These are phyloP conservation scores for Fusarium luffae DNA, from an alignment of 2,329 filamentous ascomycete genomes.

Conservation along the genomic window DNA sequence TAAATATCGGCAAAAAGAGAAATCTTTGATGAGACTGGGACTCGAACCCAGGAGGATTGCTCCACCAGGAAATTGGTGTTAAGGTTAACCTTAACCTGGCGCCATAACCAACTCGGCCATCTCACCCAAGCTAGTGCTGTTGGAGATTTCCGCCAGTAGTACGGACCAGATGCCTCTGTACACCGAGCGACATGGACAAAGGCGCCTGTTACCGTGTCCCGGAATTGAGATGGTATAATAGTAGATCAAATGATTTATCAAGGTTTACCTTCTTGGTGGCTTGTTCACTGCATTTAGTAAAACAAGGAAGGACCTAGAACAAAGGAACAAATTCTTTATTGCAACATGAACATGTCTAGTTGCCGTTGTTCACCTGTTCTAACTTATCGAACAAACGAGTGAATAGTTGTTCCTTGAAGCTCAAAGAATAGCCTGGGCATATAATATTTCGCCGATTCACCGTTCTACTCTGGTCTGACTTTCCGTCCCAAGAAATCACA, in stretches of 20 bases:
- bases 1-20: not conserved
- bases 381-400: not conserved
- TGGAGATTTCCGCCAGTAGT: accelerated
- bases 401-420: not conserved
- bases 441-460: not conserved
- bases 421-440: not conserved
- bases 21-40: slow-evolving; percentile 29
- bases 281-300: too few relatives aligned
- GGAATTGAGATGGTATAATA: too few relatives aligned
- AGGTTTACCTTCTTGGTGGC: too few relatives aligned
- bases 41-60: slow-evolving; percentile 35
- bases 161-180: accelerated
- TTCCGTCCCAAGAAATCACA: not conserved
- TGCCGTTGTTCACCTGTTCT: too few relatives aligned
- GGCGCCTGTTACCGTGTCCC: too few relatives aligned
- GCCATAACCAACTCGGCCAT: slow-evolving; percentile 37
- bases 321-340: not conserved
- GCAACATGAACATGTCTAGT: too few relatives aligned
- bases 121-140: slow-evolving; percentile 26
- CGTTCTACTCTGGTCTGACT: too few relatives aligned
- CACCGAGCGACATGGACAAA: accelerated
- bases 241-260: too few relatives aligned
- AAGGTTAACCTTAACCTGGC: slow-evolving; percentile 35
- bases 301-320: too few relatives aligned
- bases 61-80: slow-evolving; percentile 33